These are phyloP conservation scores for Prillingera fragicola DNA, from an alignment of 1,284 basidiomycete genomes.

Conservation along the genomic window DNA sequence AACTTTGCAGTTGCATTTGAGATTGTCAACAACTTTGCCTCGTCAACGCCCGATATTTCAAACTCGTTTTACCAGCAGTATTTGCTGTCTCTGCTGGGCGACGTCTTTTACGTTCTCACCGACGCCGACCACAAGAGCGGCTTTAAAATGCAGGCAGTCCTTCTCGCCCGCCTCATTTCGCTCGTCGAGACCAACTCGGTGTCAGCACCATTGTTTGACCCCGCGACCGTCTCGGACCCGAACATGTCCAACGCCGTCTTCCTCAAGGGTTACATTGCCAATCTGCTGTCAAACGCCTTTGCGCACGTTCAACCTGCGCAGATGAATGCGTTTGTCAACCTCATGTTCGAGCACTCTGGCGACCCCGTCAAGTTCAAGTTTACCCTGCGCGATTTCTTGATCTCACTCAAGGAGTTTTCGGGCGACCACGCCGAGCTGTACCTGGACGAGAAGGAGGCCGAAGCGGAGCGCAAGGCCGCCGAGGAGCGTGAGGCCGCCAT, in stretches of 20 bases:
- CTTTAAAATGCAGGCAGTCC: constrained; percentile 81
- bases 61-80: constrained; percentile 87
- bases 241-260: constrained; percentile 75
- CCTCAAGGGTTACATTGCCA: constrained; percentile 82
- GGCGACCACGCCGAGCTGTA: constrained; percentile 80
- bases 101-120: constrained; percentile 95
- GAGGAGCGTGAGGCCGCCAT: constrained; percentile 83
- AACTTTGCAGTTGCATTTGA: constrained; percentile 73
- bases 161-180: constrained; percentile 91
- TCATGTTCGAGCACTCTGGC: constrained; percentile 75
- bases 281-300: constrained; percentile 81
- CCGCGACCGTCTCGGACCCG: constrained; percentile 65
- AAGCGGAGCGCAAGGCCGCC: constrained; percentile 61
- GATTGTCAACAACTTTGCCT: constrained; percentile 91
- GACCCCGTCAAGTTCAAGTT: constrained; percentile 93
- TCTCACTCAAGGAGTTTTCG: constrained; percentile 85
- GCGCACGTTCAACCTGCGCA: constrained; percentile 78
- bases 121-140: constrained; percentile 98
- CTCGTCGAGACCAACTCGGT: constrained; percentile 81
- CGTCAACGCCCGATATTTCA: constrained; percentile 68
- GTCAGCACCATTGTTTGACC: constrained; percentile 79
- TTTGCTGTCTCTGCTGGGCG: constrained; percentile 87
- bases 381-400: constrained; percentile 71
- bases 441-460: constrained; percentile 91
- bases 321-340: constrained; percentile 71